phyloP scores from a whole-genome alignment of 2,329 filamentous ascomycete species.

The Scedosporium aurantiacum region DNA sequence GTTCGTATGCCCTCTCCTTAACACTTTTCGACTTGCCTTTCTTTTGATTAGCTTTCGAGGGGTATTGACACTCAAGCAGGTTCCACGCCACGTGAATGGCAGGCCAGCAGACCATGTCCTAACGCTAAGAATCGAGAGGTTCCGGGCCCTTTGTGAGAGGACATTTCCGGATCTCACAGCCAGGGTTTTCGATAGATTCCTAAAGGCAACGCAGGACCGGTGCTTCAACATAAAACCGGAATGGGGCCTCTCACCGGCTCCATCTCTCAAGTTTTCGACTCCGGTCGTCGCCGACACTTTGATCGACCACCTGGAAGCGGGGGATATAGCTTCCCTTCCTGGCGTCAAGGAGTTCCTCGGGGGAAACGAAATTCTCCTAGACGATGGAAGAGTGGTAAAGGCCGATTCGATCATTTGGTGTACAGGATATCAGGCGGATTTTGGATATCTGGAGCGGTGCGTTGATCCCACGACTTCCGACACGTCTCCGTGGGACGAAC shows the following conservation, averaged over 20 bases:
- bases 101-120: conserved; percentile 21
- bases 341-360: conserved; percentile 11
- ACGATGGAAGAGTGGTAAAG: conserved; percentile 16
- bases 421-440: conserved; percentile 23
- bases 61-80: conserved; percentile 9
- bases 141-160: conserved; percentile 18
- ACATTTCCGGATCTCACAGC: conserved; percentile 13
- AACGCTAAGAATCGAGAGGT: conserved; percentile 20
- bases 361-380: conserved; percentile 10
- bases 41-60: neutral
- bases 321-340: conserved; percentile 21
- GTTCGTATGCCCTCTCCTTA: conserved; percentile 13
- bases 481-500: neutral
- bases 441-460: conserved; percentile 15
- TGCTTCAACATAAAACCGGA: conserved; percentile 16
- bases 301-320: conserved; percentile 23
- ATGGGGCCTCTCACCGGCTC: conserved; percentile 18
- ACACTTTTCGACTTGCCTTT: no score
- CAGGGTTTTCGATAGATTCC: conserved; percentile 1
- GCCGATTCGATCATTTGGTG: conserved; percentile 22
- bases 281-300: conserved; percentile 19
- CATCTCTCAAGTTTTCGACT: conserved; percentile 13
- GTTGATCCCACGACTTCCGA: conserved; percentile 15
- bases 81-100: conserved; percentile 21
- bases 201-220: conserved; percentile 14